Conservation (phyloP, 805 yeast genomes). For the Schwanniomyces yamadae region DNA sequence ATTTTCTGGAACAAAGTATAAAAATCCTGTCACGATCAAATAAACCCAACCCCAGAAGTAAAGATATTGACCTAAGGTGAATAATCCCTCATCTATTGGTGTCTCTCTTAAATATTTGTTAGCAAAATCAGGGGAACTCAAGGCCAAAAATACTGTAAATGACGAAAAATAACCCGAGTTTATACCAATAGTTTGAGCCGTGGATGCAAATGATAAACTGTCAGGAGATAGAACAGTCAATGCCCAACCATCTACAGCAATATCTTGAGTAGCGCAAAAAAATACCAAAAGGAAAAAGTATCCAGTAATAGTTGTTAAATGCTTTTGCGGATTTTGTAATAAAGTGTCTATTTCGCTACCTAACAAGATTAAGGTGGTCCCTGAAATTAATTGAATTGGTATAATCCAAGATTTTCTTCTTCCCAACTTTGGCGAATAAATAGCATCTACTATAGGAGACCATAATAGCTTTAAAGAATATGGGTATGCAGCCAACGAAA, state of each 20-base stretch:
- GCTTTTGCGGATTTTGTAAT: constrained; percentile 48
- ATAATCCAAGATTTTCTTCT: constrained; percentile 92
- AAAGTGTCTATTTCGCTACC: constrained; percentile 56
- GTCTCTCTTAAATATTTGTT: constrained; percentile 70
- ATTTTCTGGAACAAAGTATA: constrained; percentile 69
- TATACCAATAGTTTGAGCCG: constrained; percentile 95
- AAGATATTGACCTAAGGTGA: constrained; percentile 74
- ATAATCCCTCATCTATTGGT: constrained; percentile 63
- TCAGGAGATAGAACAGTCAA: constrained; percentile 76
- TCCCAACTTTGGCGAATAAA: constrained; percentile 66
- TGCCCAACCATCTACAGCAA: constrained; percentile 99
- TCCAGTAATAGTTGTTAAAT: constrained; percentile 58
- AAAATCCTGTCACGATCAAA: constrained; percentile 60
- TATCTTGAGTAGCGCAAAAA: constrained; percentile 95
- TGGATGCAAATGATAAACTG: constrained; percentile 86
- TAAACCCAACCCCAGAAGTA: constrained; percentile 74
- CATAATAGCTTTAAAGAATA: constrained; percentile 88
- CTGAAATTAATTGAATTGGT: constrained; percentile 85
- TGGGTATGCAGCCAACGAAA: constrained; percentile 91
- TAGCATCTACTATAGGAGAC: constrained; percentile 95
- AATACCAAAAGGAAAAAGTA: constrained; percentile 77
- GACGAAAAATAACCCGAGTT: constrained; percentile 90
- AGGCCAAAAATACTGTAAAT: constrained; percentile 86
- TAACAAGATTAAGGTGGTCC: constrained; percentile 61
- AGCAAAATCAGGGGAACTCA: constrained; percentile 90